phyloP scores from a whole-genome alignment of 83 land plant genomes.

The Diphasiastrum complanatum region DNA sequence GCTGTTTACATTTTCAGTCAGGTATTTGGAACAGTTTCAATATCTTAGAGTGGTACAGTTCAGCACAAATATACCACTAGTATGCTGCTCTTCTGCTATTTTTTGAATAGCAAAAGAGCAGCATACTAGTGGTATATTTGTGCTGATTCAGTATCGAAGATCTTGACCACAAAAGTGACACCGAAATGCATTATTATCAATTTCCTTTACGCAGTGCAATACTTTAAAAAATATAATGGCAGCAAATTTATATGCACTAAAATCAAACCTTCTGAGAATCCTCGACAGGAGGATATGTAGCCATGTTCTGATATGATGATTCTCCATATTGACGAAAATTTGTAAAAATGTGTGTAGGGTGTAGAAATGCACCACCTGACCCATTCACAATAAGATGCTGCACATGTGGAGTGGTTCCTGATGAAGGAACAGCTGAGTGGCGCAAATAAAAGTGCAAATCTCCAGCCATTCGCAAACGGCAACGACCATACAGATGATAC shows the following conservation, averaged over 20 bases:
- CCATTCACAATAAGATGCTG: constrained; percentile 92
- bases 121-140: too few species aligned
- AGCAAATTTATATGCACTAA: not conserved
- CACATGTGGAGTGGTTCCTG: constrained; percentile 46
- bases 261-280: constrained; percentile 79
- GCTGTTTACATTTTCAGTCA: too few species aligned
- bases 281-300: constrained; percentile 76
- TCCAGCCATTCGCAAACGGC: constrained; percentile 85
- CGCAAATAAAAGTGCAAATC: constrained; percentile 96
- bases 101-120: too few species aligned
- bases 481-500: constrained; percentile 82
- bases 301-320: constrained; percentile 55
- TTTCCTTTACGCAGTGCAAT: not conserved
- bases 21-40: too few species aligned
- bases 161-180: too few species aligned
- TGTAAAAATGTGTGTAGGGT: constrained; percentile 93
- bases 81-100: too few species aligned
- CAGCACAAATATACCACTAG: too few species aligned
- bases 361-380: constrained; percentile 96
- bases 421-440: constrained; percentile 58
- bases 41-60: too few species aligned
- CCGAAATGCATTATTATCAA: too few species aligned
- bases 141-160: too few species aligned
- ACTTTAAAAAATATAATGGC: not conserved
- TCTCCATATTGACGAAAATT: constrained; percentile 55